Percentiles rank a stretch among this genome's conserved stretches.
Conservation (phyloP, 2,329 filamentous ascomycete species). For the Juglanconis oblonga region DNA sequence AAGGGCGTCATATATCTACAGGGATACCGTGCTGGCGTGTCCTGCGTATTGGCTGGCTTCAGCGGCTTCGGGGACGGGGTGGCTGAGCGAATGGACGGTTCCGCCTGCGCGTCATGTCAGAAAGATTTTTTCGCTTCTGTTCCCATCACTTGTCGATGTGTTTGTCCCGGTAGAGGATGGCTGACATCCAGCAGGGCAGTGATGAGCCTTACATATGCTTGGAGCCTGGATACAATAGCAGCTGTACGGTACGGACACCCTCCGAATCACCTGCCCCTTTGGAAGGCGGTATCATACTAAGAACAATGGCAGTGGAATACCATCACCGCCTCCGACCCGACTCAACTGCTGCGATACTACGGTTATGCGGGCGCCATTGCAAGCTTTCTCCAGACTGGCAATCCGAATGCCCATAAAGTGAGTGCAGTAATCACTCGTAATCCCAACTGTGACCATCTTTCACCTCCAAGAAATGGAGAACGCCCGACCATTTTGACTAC, state of each 20-base stretch:
- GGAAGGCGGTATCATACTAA: not conserved
- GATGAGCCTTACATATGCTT: slow-evolving; percentile 6
- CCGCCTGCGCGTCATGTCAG: slow-evolving; percentile 1
- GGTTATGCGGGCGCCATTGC: slow-evolving; percentile 1
- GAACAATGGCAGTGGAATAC: not conserved
- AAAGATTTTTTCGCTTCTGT: not conserved
- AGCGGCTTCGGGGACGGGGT: not conserved
- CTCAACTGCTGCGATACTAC: not conserved
- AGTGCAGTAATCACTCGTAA: not conserved
- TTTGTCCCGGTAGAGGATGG: not conserved
- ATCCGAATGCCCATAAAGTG: slow-evolving; percentile 2
- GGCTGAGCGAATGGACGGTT: not conserved
- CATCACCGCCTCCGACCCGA: not conserved
- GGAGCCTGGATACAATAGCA: not conserved
- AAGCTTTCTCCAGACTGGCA: not conserved
- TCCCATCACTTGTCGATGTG: not conserved
- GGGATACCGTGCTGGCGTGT: not conserved
- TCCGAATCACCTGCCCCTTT: too few relatives aligned
- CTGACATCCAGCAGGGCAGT: not conserved
- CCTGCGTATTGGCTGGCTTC: slow-evolving; percentile 1
- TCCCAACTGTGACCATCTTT: not conserved
- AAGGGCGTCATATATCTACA: not conserved
- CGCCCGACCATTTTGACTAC: not conserved
- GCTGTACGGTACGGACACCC: not conserved
- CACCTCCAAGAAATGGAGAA: not conserved